These are phyloP conservation scores for Metarhizium sp. DNA, from an alignment of 2,329 filamentous ascomycete species.

Conservation along the genomic window DNA sequence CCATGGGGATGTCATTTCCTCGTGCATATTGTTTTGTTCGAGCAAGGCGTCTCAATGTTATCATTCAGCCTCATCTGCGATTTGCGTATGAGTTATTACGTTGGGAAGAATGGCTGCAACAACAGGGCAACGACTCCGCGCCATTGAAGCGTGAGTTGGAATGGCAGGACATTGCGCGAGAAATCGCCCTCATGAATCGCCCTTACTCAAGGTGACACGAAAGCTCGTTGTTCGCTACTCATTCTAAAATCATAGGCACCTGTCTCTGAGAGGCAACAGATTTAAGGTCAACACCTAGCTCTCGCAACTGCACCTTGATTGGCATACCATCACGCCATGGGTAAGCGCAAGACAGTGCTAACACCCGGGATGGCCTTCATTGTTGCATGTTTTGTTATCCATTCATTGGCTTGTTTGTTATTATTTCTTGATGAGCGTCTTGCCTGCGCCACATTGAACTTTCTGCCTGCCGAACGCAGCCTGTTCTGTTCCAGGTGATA, in stretches of 20 bases:
- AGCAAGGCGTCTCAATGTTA: constrained; percentile 86
- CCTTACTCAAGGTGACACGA: constrained; percentile 60
- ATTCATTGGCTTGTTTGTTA: background rate
- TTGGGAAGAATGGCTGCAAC: constrained; percentile 76
- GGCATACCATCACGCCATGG: background rate
- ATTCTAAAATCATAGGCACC: background rate
- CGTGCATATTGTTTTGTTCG: constrained; percentile 94
- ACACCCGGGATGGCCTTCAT: background rate
- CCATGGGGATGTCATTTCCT: constrained; percentile 71
- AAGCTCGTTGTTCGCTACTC: background rate
- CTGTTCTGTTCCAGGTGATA: background rate
- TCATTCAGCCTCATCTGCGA: constrained; percentile 91
- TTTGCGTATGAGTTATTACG: constrained; percentile 94
- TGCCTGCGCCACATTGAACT: background rate
- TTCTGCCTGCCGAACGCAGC: background rate
- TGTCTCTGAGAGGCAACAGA: background rate
- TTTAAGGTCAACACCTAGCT: background rate
- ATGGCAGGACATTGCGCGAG: constrained; percentile 79
- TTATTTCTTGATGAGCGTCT: background rate
- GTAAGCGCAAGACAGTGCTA: no score
- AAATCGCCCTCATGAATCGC: constrained; percentile 92
- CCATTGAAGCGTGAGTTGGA: constrained; percentile 68
- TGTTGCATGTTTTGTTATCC: background rate
- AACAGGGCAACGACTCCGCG: constrained; percentile 33
- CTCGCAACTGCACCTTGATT: background rate